Base-by-base conservation (phyloP, 768 basidiomycete genomes). In the Termitomyces bulborhizus region DNA sequence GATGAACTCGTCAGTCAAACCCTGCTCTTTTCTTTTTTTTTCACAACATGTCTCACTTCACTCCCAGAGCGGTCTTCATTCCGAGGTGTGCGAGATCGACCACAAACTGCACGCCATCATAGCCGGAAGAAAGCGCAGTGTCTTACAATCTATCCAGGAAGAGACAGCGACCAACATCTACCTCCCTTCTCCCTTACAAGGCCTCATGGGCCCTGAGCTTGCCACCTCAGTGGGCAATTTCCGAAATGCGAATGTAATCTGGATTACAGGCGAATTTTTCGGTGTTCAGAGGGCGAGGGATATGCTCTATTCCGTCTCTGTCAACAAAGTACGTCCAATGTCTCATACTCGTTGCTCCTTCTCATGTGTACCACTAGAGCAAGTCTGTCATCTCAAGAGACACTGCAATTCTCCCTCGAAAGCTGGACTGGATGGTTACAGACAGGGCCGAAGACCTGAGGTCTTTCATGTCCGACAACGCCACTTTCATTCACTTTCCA, bases 101-200 rank as follows among this genome's bases (percentile, higher is more conserved):
- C 90, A 91, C 70, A 95, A 96, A 66, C 73, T 98, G 2, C 95
- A 97, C 68, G 82, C 86, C 40, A 93, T 97, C 67, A 80, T 97
- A 58, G 90, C 93, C 18, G 92, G 91, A 39, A 84, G 92, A 56
- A 96, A 96, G 70, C 88, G 95, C 46, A 77, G 78, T 56, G 80
- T 87, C 32, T 75, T 99, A 36, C 96, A 98, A 69, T 78, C 87
- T 7, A 96, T 99, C 48, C 93, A 96, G 67, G 93, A 98, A 71
- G 94, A 98, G 69, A 98, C 96, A 0, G 95, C 88, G 0, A 98
- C 96, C 51, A 98, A 98, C 65, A 92, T 98, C 58, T 98, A 98
- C 70, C 83, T 90, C 60, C 95, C 96, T 27, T 91, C 92, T 0
- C 88, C 93, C 37, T 73, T 98, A 41, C 91, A 93, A 63, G 93